phyloP scores from a whole-genome alignment of 163 green algal species.

The Picocystis sp. region DNA sequence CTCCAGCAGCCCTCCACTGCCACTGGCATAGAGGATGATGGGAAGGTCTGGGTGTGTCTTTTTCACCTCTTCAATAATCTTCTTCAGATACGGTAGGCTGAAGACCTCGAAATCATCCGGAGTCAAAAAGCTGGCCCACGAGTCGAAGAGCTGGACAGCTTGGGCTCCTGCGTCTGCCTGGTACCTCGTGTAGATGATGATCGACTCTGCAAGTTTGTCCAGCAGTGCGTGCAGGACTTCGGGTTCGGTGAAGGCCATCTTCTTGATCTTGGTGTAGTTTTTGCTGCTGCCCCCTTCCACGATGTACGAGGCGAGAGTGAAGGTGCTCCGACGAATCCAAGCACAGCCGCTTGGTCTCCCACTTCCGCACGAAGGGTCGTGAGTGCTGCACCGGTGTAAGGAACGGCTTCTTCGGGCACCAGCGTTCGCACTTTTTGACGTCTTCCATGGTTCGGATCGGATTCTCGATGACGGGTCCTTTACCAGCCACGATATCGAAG shows the following conservation, averaged over 20 bases:
- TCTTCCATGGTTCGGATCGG: slow-evolving; percentile 66
- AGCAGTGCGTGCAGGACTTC: slow-evolving; percentile 71
- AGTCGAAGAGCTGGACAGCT: slow-evolving; percentile 90
- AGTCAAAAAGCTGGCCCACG: slow-evolving; percentile 67
- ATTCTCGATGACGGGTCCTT: slow-evolving; percentile 67
- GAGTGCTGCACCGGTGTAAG: slow-evolving; percentile 51
- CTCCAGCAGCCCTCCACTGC: slow-evolving; percentile 69
- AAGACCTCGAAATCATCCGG: slow-evolving; percentile 87
- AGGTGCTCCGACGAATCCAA: slow-evolving; percentile 82
- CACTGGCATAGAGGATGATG: slow-evolving; percentile 88
- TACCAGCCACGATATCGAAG: slow-evolving; percentile 72
- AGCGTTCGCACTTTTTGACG: slow-evolving; percentile 52
- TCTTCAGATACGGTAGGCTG: slow-evolving; percentile 46
- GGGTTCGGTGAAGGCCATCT: slow-evolving; percentile 58
- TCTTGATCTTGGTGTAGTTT: slow-evolving; percentile 74
- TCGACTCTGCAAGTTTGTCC: slow-evolving; percentile 65
- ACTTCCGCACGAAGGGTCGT: background rate
- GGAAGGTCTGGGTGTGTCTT: slow-evolving; percentile 67
- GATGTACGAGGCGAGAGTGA: slow-evolving; percentile 87
- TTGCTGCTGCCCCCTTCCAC: slow-evolving; percentile 64
- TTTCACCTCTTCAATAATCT: slow-evolving; percentile 56
- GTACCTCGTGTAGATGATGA: slow-evolving; percentile 79
- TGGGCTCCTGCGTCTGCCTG: slow-evolving; percentile 55
- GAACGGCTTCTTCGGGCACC: slow-evolving; percentile 41
- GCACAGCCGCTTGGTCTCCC: slow-evolving; percentile 29